Evolutionary conservation across 2,329 filamentous ascomycete species (phyloP), one percentile per base, ranked within the genome.

Genomic region (Kalmusia sp.): DNA sequence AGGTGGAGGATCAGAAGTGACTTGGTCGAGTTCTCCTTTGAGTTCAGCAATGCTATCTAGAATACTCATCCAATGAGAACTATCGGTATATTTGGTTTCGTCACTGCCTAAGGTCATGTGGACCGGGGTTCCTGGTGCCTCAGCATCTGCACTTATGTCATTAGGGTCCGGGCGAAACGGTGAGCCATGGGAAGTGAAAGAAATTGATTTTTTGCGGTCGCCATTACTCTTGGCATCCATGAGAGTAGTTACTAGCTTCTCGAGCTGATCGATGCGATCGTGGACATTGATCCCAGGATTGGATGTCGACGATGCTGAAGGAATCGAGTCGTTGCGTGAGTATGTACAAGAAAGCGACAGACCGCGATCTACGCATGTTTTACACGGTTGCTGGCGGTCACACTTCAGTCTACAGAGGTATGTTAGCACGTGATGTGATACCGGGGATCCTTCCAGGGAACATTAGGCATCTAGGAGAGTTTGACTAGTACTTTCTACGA

Each of bases 61-160:
- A 22, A 74, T 71, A 22, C 68, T 72, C n/a, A 65, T 66, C 72
- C 72, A 74, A 45, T 74, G 72, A 2, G 65, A 61, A 45, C 69
- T 67, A 30, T 65, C 69, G 4, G 63, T 64, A 31, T 72, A 73
- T 14, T 62, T 66, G 4, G 66, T 71, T 15, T 65, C 64, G 30
- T 72, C 67, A 21, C 49, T 59, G 11, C 56, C 61, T 7, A 70
- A 43, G 22, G 66, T 70, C 21, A 73, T 63, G n/a, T 62, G 64
- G 48, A 68, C 69, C 8, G 67, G 65, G n/a, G 64, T 68, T 6
- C 52, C 55, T 3, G 60, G 51, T 14, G 67, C 50, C 9, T 69
- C 65, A 19, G 52, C 25, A 34, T 61, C 48, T 11, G 28, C 52
- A 6, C 51, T 49, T 2, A 44, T 49, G 7, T 66, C 58, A 30